Percentiles rank a stretch among this genome's conserved stretches.
phyloP scores from a whole-genome alignment of 177 flowering plant genomes.

The Vitis hybrid region DNA sequence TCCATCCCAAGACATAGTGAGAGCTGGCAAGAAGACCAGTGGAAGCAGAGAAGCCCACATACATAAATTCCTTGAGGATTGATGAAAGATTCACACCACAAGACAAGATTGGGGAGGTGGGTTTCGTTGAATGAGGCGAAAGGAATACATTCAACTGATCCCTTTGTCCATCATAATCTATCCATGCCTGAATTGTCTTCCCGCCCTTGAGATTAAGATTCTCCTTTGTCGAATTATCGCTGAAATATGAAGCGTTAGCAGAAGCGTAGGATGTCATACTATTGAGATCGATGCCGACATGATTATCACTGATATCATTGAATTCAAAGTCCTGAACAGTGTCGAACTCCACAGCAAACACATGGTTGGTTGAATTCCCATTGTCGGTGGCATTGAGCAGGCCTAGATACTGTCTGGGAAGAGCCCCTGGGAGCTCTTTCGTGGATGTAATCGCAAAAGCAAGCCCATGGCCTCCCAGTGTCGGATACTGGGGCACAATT shows the following conservation, averaged over 20 bases:
- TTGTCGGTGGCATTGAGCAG: slow-evolving; percentile 44
- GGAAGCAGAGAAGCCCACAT: slow-evolving; percentile 70
- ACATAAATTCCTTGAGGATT: slow-evolving; percentile 46
- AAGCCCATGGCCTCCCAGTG: slow-evolving; percentile 81
- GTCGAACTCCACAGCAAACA: slow-evolving; percentile 73
- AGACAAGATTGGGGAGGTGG: slow-evolving; percentile 37
- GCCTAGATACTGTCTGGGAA: slow-evolving; percentile 75
- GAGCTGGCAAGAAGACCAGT: slow-evolving; percentile 66
- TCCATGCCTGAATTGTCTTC: slow-evolving; percentile 44
- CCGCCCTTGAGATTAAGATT: slow-evolving; percentile 41
- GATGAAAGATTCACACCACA: slow-evolving; percentile 45
- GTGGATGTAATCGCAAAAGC: slow-evolving; percentile 63
- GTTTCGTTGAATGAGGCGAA: slow-evolving; percentile 41
- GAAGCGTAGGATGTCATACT: slow-evolving; percentile 48
- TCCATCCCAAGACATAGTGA: slow-evolving; percentile 69
- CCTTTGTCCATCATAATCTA: slow-evolving; percentile 49
- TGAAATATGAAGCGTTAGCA: slow-evolving; percentile 36
- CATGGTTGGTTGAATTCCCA: slow-evolving; percentile 49
- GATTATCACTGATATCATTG: slow-evolving; percentile 54
- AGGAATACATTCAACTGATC: slow-evolving; percentile 41
- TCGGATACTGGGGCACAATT: slow-evolving; percentile 54
- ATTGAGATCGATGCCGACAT: slow-evolving; percentile 62
- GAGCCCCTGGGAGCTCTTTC: slow-evolving; percentile 40
- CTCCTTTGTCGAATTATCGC: slow-evolving; percentile 13
- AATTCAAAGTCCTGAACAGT: slow-evolving; percentile 57